Evolutionary conservation across 2,329 filamentous ascomycete genomes (phyloP), one percentile per base, ranked within the genome.

Genomic region (Aspergillus ruber): DNA sequence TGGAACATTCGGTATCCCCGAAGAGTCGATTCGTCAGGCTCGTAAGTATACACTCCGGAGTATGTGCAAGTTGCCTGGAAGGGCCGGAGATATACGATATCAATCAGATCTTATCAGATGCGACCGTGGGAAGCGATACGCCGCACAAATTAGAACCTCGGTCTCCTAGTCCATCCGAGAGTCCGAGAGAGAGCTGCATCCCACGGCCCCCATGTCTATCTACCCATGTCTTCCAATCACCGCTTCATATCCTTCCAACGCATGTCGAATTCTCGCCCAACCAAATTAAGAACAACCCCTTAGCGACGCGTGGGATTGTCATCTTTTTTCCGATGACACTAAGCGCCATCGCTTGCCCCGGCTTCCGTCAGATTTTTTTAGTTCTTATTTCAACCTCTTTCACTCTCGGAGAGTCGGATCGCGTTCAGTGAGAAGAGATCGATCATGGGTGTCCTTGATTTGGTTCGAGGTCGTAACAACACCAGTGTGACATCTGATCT

Each of bases 381-480:
- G 4, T 35, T 35, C 32, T 35, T 10, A 13, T 15, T 35, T 13
- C 4, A 6, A 35, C 32, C 15, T 35, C 32, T 35, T 35, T 8
- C 32, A 35, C 8, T n/a, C 32, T 35, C n/a, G 32, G 32, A 13
- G 9, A 35, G 15, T 35, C 32, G 13, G 13, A 35, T 15, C 32
- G 32, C 32, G 15, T 35, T 35, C 4, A 35, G 3, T 10, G 10
- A 9, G 9, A 27, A 10, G 4, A 27, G 25, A 8, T 6, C 32
- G 13, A 42, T 38, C 27, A 49, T 49, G 47, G 47, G 47, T 41
- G 47, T 46, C 33, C 32, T 46, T 20, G 39, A 46, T 40, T 20
- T 49, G 38, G 38, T 49, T 33, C 38, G 38, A n/a, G 44, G 44
- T 33, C 47, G 47, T 13, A 43, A 49, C 6, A 41, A 46, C 23